These are phyloP conservation scores for Aspergillus sp. DNA, from an alignment of 2,329 filamentous ascomycete genomes.

Conservation along the genomic window DNA sequence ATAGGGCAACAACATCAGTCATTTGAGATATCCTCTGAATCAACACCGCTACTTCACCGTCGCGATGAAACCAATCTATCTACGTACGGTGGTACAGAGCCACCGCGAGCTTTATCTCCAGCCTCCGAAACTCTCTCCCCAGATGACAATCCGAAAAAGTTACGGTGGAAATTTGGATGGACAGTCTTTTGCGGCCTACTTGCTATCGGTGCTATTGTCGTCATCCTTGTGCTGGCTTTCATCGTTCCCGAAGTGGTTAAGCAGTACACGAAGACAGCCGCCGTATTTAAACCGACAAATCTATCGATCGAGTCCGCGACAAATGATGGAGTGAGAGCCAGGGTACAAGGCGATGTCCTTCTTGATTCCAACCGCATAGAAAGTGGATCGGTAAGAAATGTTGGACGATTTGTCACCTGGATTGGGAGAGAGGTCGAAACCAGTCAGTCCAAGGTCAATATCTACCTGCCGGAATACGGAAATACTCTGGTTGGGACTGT, in stretches of 20 bases:
- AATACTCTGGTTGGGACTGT: constrained; percentile 76
- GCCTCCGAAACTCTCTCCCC: constrained; percentile 18
- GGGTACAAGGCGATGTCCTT: constrained; percentile 77
- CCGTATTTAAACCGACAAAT: constrained; percentile 77
- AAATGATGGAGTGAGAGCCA: constrained; percentile 70
- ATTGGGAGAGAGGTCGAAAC: constrained; percentile 75
- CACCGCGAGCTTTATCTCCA: constrained; percentile 22
- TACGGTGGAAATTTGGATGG: constrained; percentile 58
- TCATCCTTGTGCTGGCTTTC: constrained; percentile 76
- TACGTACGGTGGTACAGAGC: constrained; percentile 33
- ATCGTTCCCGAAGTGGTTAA: constrained; percentile 77
- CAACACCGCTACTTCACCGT: constrained; percentile 42
- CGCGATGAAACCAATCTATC: constrained; percentile 30
- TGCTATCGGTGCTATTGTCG: constrained; percentile 56
- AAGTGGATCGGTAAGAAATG: constrained; percentile 67
- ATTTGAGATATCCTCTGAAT: constrained; percentile 42
- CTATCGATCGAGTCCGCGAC: constrained; percentile 86
- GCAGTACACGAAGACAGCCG: constrained; percentile 80
- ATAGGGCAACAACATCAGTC: constrained; percentile 21
- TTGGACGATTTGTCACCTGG: constrained; percentile 78
- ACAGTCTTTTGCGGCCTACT: constrained; percentile 71
- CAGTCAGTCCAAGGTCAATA: constrained; percentile 67
- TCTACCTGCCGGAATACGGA: constrained; percentile 81
- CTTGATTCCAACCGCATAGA: constrained; percentile 76
- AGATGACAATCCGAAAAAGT: constrained; percentile 20